Evolutionary conservation across 768 basidiomycete species (phyloP), one percentile per base, ranked within the genome.

Genomic region (Pisolithus marmoratus): DNA sequence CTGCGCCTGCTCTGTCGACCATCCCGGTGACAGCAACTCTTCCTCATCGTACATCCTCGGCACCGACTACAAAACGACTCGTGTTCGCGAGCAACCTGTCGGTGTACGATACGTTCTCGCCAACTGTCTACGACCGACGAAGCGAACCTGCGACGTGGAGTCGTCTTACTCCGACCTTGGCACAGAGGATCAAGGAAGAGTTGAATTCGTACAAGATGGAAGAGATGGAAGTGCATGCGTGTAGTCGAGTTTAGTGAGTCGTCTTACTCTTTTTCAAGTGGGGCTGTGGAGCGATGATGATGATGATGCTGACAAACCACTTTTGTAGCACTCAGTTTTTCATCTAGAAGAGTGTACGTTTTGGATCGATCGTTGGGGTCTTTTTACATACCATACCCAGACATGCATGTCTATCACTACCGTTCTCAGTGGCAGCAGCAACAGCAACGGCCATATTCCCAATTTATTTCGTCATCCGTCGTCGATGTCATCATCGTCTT

Each of bases 171-270:
- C 96, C 95, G 41, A 84, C 87, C 52, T 74, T 98, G 62, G 95
- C 95, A 38, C 92, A 97, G 75, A 80, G 87, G 61, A 98, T 99
- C 70, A 99, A 99, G 78, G 93, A 95, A 72, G 92, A 95, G 72
- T 76, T 99, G 48, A 99, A 99, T 71, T 92, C 91, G 51, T 98
- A 90, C 73, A 98, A 98, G 78, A 91, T 97, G 89, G 94, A 95
- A 71, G 94, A 97, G 74, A 98, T 99, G 95, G 92, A 94, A 67
- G 94, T 99, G 55, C 95, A 98, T 70, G 89, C 90, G 60, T 76
- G 87, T 46, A 94, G 91, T 70, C 84, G 91, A 69, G 83, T 90
- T 61, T 86, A 96, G 90, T 93, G 67, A 59, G 90, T 82, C 38
- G 46, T 50, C 48, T 42, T 53, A 17, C 46, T 47, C 22, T 24